Evolutionary conservation across 176 grass and related monocot species (phyloP), one percentile per base, ranked within the genome.

Genomic region (Olyra latifolia): DNA sequence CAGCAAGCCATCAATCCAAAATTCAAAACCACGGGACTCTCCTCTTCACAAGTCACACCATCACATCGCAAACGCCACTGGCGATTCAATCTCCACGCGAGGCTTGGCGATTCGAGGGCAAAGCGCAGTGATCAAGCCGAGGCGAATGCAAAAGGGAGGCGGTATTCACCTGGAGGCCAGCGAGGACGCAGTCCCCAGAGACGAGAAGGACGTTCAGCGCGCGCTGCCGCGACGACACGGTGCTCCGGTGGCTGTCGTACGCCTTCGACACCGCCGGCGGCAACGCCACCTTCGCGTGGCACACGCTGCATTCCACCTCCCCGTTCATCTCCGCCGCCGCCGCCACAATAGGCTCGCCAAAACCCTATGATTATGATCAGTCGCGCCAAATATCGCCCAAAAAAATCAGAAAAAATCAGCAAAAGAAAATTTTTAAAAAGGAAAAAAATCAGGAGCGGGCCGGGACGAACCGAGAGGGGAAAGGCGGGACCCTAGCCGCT

Each of bases 201-300:
- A 98, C 95, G 22, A 98, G 89, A 59, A 98, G 84, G 61, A 93
- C 67, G 70, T 93, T 94, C 29, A 98, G 88, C 29, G 88, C 95
- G 46, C 83, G 88, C 67, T 87, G 90, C 82, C 81, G 85, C 68
- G 95, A 92, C 35, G 92, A 92, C 16, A 92, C 60, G 32, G 83
- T 81, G 49, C 74, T 88, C 68, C 86, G 80, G 84, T 94, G 87
- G 74, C 32, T 91, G 54, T 84, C 88, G 66, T 95, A 98, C 61
- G 95, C 95, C 83, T 90, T 98, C 40, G 95, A 94, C 48, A 92
- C 92, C 41, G 78, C 68, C 61, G 71, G 1, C 40, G 83, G 85
- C 38, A 83, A 55, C 5, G 77, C 59, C 76, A 92, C 72, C 89
- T 94, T 98, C 11, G 95, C 87, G 72, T 88, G 90, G 69, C 95